Base-by-base conservation (phyloP, 2,329 filamentous ascomycete genomes). In the Madurella fahalii region DNA sequence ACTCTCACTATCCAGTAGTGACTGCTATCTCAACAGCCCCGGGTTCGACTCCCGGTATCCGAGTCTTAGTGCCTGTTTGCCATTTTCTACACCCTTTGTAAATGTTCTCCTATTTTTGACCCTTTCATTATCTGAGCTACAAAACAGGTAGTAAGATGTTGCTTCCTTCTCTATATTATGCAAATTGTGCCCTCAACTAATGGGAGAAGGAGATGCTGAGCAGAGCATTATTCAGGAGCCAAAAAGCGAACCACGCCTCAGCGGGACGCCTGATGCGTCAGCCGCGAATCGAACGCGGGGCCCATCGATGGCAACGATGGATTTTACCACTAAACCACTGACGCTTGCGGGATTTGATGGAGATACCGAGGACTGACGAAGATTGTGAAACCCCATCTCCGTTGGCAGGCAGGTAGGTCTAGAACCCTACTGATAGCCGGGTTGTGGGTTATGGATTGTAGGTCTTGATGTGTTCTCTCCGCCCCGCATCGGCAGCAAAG, bases 271-370 rank as follows among this genome's bases (percentile, higher is more conserved):
- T 9, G 13, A 37, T 64, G 62, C 62, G 59, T 60, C 62, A 64
- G 62, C 62, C 62, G 62, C 59, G 62, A 64, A 64, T 64, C 62
- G 61, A 64, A 64, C 62, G 59, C 62, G 62, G 62, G 61, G 73
- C 74, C 72, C 74, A 74, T 77, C 74, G 73, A 77, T 77, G 74
- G 74, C 74, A 77, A 77, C 74, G 74, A 76, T 74, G 73, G 72
- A 77, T 77, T 76, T 75, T 77, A 77, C 74, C 74, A 76, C 73
- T 77, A 76, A 76, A 76, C 74, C 74, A 77, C 72, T 73, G 66
- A 61, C 58, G 61, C 61, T 54, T 55, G 34, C 34, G 34, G 9
- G 9, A 11, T 25, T 37, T 37, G 34, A 37, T 15, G 13, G 9
- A 5, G 34, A 37, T 15, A 37, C 13, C 4, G 9, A 15, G 9